Evolutionary conservation across 2,329 filamentous ascomycete genomes (phyloP).

Genomic region (Diplodia scrobiculata): DNA sequence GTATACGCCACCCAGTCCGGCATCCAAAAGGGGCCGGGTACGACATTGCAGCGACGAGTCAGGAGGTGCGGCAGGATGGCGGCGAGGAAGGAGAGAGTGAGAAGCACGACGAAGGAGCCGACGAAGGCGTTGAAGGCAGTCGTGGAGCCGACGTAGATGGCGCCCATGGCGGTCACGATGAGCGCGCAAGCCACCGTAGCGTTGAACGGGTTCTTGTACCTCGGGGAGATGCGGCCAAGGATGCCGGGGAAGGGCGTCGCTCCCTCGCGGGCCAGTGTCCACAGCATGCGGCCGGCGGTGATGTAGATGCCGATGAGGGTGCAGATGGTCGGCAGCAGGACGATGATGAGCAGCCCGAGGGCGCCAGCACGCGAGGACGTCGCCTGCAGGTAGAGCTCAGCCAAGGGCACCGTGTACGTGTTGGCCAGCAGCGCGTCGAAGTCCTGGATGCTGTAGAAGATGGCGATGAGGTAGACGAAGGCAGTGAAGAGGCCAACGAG

Average conservation of each 20-base stretch:
- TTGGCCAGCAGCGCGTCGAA: conserved; percentile 57
- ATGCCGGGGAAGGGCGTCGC: conserved; percentile 57
- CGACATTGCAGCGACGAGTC: conserved; percentile 47
- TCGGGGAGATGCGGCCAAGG: conserved; percentile 52
- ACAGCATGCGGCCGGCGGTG: conserved; percentile 63
- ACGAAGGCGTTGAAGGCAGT: conserved; percentile 70
- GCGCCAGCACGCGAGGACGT: conserved; percentile 47
- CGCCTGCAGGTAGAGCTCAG: conserved; percentile 63
- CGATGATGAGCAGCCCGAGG: conserved; percentile 53
- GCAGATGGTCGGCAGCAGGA: conserved; percentile 57
- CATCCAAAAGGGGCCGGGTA: conserved; percentile 63
- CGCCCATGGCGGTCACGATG: conserved; percentile 60
- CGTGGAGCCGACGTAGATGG: conserved; percentile 66
- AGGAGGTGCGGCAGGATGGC: conserved; percentile 59
- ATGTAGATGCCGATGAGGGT: conserved; percentile 61
- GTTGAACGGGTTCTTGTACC: conserved; percentile 57
- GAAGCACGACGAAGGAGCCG: conserved; percentile 60
- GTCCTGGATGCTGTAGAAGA: conserved; percentile 62
- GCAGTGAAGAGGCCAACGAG: conserved; percentile 43
- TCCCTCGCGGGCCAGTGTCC: conserved; percentile 62
- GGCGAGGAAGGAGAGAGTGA: conserved; percentile 61
- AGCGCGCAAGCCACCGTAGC: conserved; percentile 57
- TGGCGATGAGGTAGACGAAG: conserved; percentile 44
- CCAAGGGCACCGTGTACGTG: conserved; percentile 61
- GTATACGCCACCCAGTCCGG: conserved; percentile 31